A percentile compares a stretch with the other conserved stretches of the same genome.
phyloP scores from a whole-genome alignment of 805 yeast species.

The Ogataea saltuana region DNA sequence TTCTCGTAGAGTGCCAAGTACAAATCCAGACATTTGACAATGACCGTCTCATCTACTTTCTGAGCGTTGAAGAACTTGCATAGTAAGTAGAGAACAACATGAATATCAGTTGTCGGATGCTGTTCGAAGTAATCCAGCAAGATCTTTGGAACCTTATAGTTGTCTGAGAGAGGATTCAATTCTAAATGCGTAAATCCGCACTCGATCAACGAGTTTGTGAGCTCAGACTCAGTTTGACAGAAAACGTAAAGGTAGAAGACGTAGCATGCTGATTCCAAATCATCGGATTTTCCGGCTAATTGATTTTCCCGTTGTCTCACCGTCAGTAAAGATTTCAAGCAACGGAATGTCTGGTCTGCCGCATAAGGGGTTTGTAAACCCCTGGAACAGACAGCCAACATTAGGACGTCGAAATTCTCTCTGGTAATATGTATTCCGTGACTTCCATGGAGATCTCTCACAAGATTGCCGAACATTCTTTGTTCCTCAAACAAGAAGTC shows the following conservation, averaged over 20 bases:
- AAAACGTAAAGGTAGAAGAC: conserved; percentile 35
- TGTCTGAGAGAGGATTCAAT: conserved; percentile 33
- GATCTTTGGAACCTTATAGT: conserved; percentile 41
- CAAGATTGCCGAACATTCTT: conserved; percentile 40
- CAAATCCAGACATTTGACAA: conserved; percentile 27
- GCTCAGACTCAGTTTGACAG: conserved; percentile 38
- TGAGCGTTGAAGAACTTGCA: conserved; percentile 24
- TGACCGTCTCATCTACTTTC: conserved; percentile 26
- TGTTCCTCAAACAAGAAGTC: conserved; percentile 35
- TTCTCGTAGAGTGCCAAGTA: conserved; percentile 16
- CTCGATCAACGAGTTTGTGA: conserved; percentile 34
- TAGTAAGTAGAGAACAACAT: conserved; percentile 18
- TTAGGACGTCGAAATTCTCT: conserved; percentile 52
- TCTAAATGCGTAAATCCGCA: conserved; percentile 38
- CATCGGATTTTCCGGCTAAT: conserved; percentile 12
- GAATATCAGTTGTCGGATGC: conserved; percentile 14
- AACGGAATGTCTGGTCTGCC: conserved; percentile 47
- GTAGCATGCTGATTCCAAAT: conserved; percentile 35
- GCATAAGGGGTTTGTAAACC: conserved; percentile 63
- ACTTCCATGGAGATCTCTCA: conserved; percentile 45
- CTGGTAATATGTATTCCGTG: conserved; percentile 41
- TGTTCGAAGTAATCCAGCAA: conserved; percentile 10
- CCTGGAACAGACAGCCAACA: conserved; percentile 49
- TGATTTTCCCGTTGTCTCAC: conserved; percentile 40
- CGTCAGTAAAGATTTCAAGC: conserved; percentile 45